Evolutionary conservation across 2,329 filamentous ascomycete genomes (phyloP), one percentile per base, ranked within the genome.

Genomic region (Colletotrichum plurivorum): DNA sequence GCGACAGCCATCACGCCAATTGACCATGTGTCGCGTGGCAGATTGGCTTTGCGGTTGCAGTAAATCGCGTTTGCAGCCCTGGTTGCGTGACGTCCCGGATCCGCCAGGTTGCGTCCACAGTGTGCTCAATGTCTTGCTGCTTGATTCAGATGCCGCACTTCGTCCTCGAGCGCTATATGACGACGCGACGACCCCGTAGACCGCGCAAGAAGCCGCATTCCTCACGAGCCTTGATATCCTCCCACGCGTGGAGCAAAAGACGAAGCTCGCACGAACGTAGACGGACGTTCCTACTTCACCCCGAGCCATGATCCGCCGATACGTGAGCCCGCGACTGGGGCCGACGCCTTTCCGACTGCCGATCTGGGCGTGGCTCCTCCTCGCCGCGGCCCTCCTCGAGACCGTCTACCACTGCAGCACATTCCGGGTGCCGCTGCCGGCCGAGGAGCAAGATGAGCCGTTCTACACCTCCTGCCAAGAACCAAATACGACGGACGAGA

Each of bases 401-500:
- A 36, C 49, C 13, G 41, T 22, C 16, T 55, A 63, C 20, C 67
- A 69, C 27, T 56, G 46, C 55, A 58, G 57, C 18, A 49, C 13
- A 16, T 64, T 64, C 49, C 25, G 53, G 18, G 61, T 69, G 25
- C 67, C 67, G 18, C 4, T 39, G 10, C 67, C 67, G 18, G 20
- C 8, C 15, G 27, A 43, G 22, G 55, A 70, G 46, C 56, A 63
- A 36, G 68, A 70, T 43, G 46, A 49, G 48, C 58, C 64, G 15
- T 70, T 70, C 54, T 51, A 64, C 54, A 59, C 54, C 5, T 62
- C 58, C n/a, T 70, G 68, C 43, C 62, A 54, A 15, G 62, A 65
- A 39, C 62, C 62, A 9, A 36, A 63, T 39, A 48, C 56, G 65
- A 54, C 31, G 12, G 59, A 52, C n/a, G 36, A 56, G 13, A 81